Base-by-base conservation (phyloP, 2,329 filamentous ascomycete species). In the Diaporthe amygdali region DNA sequence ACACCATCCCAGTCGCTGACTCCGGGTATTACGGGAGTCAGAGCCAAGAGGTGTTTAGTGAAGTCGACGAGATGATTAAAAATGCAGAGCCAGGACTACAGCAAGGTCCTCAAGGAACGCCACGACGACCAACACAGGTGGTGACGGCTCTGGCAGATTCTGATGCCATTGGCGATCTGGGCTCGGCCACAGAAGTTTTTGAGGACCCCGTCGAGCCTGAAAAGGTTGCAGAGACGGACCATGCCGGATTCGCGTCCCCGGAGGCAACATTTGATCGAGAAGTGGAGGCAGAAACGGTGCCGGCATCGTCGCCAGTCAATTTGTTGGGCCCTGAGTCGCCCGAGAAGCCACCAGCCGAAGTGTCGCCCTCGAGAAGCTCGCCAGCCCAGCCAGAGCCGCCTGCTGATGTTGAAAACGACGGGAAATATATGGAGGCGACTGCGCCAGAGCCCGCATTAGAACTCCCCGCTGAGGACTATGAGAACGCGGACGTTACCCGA, bases 11-110 rank as follows among this genome's bases (percentile, higher is more conserved):
- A 25, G 77, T 83, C 55, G 81, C 84, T 1, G 92, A 94, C 76
- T 94, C 92, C 41, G 92, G 92, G 34, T 94, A 94, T 76, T 90
- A 93, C 81, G 92, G 91, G 56, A 92, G 91, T 76, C 90, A 91
- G 75, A 83, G 84, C 3, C 85, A 88, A 67, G 87, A 90, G 37
- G 63, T 34, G 69, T 82, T 82, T n/a, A 83, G 87, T 49, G 81
- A 84, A 46, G 72, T 82, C 14, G 79, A 79, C 30, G 71, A 76
- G 14, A 64, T 74, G 15, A 73, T 76, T 39, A 77, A 79, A 9
- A 75, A 78, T 49, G 20, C 39, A 17, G 46, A 55, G 39, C 32
- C 56, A 66, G 17, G 37, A 32, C 49, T 22, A 10, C 39, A 47
- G 3, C 37, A 20, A 22, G 52, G 34, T 12, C 44, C 56, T 39